Percentiles rank a stretch among this genome's conserved stretches.
Conservation (phyloP, 2,329 filamentous ascomycete species). For the Claviceps pazoutovae region DNA sequence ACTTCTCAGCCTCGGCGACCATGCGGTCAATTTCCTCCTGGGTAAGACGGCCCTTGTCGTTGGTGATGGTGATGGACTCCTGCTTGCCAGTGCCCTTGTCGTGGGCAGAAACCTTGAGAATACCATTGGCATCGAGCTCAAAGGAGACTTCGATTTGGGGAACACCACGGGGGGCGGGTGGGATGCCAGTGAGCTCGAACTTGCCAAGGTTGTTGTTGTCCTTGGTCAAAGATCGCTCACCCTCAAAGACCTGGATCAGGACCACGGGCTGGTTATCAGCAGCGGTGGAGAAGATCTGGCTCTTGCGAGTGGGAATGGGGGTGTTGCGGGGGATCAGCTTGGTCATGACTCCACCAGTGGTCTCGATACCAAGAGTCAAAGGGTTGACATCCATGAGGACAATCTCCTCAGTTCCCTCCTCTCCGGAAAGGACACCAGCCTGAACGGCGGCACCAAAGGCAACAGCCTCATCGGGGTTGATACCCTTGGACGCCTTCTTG, state of each 20-base stretch:
- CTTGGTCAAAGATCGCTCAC: slow-evolving; percentile 87
- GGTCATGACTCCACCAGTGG: slow-evolving; percentile 94
- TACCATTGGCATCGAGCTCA: slow-evolving; percentile 96
- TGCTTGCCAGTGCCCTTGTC: slow-evolving; percentile 98
- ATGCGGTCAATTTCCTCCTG: slow-evolving; percentile 98
- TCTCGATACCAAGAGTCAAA: slow-evolving; percentile 92
- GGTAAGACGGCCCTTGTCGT: slow-evolving; percentile 96
- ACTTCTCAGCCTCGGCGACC: slow-evolving; percentile 96
- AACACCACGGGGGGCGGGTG: slow-evolving; percentile 86
- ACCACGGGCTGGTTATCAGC: slow-evolving; percentile 95
- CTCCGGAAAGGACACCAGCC: slow-evolving; percentile 85
- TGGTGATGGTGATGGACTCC: slow-evolving; percentile 97
- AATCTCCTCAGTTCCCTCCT: slow-evolving; percentile 64
- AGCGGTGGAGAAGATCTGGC: slow-evolving; percentile 93
- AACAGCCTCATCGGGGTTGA: slow-evolving; percentile 98
- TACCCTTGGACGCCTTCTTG: slow-evolving; percentile 98
- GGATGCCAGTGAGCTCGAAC: slow-evolving; percentile 94
- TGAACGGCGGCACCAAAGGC: slow-evolving; percentile 96
- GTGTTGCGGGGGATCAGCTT: slow-evolving; percentile 93
- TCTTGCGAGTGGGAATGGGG: slow-evolving; percentile 89
- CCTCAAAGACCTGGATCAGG: slow-evolving; percentile 89
- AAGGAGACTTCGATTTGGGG: slow-evolving; percentile 98
- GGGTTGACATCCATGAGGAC: slow-evolving; percentile 98
- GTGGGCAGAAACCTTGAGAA: slow-evolving; percentile 86
- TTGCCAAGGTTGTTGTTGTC: slow-evolving; percentile 96